A percentile compares a stretch with the other conserved stretches of the same genome.
phyloP scores from a whole-genome alignment of 805 yeast species.

The Teunomyces atbi region DNA sequence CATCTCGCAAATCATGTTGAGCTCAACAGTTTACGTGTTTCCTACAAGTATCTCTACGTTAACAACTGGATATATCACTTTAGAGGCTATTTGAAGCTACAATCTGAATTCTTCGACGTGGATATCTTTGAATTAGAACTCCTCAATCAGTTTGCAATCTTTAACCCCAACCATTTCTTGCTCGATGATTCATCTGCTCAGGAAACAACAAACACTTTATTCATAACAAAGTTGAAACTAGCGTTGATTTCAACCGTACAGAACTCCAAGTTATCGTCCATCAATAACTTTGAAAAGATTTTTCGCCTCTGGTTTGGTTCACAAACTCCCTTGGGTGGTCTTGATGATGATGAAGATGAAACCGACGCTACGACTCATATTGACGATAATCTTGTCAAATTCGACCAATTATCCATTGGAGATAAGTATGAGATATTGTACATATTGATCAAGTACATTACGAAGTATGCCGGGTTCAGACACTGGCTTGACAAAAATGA shows the following conservation, averaged over 20 bases:
- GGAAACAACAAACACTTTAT: slow-evolving; percentile 13
- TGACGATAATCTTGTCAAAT: slow-evolving; percentile 24
- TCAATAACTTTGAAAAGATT: slow-evolving; percentile 32
- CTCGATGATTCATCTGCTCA: slow-evolving; percentile 6
- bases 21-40: slow-evolving; percentile 13
- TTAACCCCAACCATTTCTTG: slow-evolving; percentile 5
- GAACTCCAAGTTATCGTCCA: slow-evolving; percentile 30
- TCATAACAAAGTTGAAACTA: slow-evolving; percentile 43
- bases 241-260: slow-evolving; percentile 42
- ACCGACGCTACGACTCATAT: neutral
- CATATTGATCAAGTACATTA: slow-evolving; percentile 41
- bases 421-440: slow-evolving; percentile 53
- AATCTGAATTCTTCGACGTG: slow-evolving; percentile 53
- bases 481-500: slow-evolving; percentile 43
- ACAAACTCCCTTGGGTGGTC: slow-evolving; percentile 32
- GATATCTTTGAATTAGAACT: slow-evolving; percentile 64
- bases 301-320: slow-evolving; percentile 35
- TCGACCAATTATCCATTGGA: slow-evolving; percentile 38
- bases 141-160: slow-evolving; percentile 24
- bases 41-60: slow-evolving; percentile 21
- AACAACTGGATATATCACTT: slow-evolving; percentile 57
- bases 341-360: slow-evolving; percentile 21
- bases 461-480: slow-evolving; percentile 46
- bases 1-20: slow-evolving; percentile 11
- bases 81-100: slow-evolving; percentile 50